Evolutionary conservation across 306 rosid genomes (phyloP), one percentile per base, ranked within the genome.

Genomic region (Dryas octopetala): DNA sequence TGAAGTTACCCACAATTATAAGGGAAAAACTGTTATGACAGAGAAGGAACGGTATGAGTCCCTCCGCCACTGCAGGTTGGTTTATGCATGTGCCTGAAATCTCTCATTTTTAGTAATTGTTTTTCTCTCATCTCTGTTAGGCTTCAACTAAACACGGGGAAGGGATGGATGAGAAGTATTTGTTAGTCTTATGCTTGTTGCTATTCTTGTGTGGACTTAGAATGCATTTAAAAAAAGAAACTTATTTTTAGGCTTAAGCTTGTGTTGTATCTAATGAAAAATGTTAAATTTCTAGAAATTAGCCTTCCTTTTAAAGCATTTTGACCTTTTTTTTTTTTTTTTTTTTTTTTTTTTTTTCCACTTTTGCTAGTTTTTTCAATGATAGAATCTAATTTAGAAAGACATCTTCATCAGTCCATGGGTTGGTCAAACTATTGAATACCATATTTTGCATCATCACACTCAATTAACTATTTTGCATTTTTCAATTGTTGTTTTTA

Each of bases 11-110:
- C 99, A 95, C 91, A 85, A 80, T 58, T 92, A 71, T 80, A 95
- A 95, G 82, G 99, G 99, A 32, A 95, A 95, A 85, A 95, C 99
- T 47, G 97, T 95, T 15, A 95, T 95, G 99, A 95, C 93, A 2
- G 97, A 89, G 28, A 75, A 71, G 50, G 99, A 95, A 79, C 97
- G 97, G 67, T 92, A 92, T 69, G 99, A 95, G 70, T 95, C 99
- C 49, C 88, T 95, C 52, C 97, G 97, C 62, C 99, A 95, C 83
- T 95, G 99, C 97, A 95, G 87, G 99, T 90, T 58, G 68, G 76
- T 44, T 78, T 50, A 32, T 62, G 0, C 45, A 13, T 62, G 41
- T 32, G 46, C 66, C 66, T 13, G 38, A 38, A n/a, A 28, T 28
- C 17, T 61, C 16, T 12, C 38, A 32, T 32, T 11, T 41, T 6